Conservation (phyloP, 495 filamentous ascomycete species). For the Neurospora sp. region DNA sequence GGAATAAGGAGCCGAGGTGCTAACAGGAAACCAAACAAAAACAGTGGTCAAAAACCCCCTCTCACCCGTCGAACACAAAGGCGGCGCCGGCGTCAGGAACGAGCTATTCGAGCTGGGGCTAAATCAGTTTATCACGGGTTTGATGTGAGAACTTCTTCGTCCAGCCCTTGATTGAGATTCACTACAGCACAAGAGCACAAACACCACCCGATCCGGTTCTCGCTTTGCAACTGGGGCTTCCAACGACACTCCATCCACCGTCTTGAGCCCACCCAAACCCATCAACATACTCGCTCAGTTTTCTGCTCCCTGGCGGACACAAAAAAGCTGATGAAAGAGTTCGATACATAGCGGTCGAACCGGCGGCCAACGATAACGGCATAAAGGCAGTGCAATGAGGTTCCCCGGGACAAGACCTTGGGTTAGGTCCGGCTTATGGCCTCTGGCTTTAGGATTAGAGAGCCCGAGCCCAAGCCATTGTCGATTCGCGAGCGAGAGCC, state of each 20-base stretch:
- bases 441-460: too few relatives aligned
- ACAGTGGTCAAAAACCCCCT: constrained; percentile 91
- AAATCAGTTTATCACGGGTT: constrained; percentile 64
- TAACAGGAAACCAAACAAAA: neutral
- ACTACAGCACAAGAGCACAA: neutral
- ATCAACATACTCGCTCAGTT: neutral
- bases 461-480: too few relatives aligned
- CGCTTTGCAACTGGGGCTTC: neutral
- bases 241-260: neutral
- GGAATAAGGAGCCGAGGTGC: neutral
- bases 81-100: constrained; percentile 80
- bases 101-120: constrained; percentile 89
- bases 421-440: too few relatives aligned
- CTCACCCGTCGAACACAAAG: constrained; percentile 79
- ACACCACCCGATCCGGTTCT: neutral
- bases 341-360: neutral
- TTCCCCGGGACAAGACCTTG: neutral
- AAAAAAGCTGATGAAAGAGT: neutral
- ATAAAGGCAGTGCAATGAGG: neutral
- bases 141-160: constrained; percentile 29
- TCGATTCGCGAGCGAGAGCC: neutral
- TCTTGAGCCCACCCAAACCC: too few relatives aligned
- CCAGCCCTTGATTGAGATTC: neutral
- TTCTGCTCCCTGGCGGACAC: neutral
- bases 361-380: neutral